Conservation (phyloP, 805 yeast genomes). For the Wickerhamomyces sydowiorum region DNA sequence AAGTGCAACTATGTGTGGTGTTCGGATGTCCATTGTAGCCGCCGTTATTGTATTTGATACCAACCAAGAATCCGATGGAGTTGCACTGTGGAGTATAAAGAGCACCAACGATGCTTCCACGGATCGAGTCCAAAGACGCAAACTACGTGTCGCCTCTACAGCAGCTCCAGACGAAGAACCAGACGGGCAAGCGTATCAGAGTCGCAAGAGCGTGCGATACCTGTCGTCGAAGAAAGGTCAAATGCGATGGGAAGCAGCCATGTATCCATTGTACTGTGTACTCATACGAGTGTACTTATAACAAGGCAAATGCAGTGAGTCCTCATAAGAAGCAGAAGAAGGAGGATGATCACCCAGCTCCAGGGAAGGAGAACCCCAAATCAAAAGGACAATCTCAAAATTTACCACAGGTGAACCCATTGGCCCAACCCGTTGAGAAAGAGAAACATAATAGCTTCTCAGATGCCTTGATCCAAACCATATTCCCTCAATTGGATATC, state of each 20-base stretch:
- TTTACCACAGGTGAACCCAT: background rate
- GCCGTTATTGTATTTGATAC: too few relatives aligned
- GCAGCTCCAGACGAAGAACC: constrained; percentile 14
- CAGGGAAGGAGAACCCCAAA: too few relatives aligned
- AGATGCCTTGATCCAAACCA: constrained; percentile 4
- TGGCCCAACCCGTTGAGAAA: too few relatives aligned
- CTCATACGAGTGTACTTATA: constrained; percentile 76
- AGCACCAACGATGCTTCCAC: constrained; percentile 16
- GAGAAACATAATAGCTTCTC: constrained; percentile 1
- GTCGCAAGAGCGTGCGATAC: constrained; percentile 73
- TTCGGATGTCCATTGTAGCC: too few relatives aligned
- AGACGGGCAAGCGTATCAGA: constrained; percentile 44
- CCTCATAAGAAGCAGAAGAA: constrained; percentile 11
- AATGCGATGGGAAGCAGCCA: constrained; percentile 76
- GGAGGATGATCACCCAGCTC: background rate
- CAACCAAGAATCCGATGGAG: too few relatives aligned
- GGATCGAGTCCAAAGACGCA: constrained; percentile 19
- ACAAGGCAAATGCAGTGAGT: constrained; percentile 49
- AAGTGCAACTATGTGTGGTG: too few relatives aligned
- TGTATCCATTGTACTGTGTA: constrained; percentile 80
- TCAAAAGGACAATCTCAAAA: background rate
- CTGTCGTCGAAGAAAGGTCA: constrained; percentile 70
- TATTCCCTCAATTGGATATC: constrained; percentile 16
- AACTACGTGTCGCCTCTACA: constrained; percentile 18
- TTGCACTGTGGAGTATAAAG: background rate